These are phyloP conservation scores for Trichosporon sp. DNA, from an alignment of 1,284 basidiomycete species.

Conservation along the genomic window DNA sequence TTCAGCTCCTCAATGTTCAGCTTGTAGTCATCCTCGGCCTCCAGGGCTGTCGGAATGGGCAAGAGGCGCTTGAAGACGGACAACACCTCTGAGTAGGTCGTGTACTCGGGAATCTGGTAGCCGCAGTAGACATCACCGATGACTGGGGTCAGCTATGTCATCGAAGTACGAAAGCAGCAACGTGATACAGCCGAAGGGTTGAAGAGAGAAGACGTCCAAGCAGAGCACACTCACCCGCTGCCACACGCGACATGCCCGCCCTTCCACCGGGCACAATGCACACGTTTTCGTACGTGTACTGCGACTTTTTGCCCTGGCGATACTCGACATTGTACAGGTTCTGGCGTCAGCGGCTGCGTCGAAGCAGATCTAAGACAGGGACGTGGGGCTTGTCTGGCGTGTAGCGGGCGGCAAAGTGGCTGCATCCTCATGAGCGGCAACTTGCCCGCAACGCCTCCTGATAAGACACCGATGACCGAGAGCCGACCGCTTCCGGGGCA, in stretches of 20 bases:
- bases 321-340: conserved; percentile 82
- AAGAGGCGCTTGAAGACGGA: conserved; percentile 82
- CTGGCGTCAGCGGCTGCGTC: conserved; percentile 57
- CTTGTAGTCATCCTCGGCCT: conserved; percentile 54
- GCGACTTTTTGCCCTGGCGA: conserved; percentile 66
- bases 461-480: not conserved
- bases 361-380: no score
- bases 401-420: no score
- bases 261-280: conserved; percentile 68
- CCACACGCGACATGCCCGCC: conserved; percentile 80
- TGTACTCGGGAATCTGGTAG: conserved; percentile 41
- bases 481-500: no score
- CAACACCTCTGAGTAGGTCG: conserved; percentile 59
- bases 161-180: not conserved
- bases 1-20: conserved; percentile 59
- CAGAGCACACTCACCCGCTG: conserved; percentile 60
- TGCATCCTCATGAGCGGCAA: no score
- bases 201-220: not conserved
- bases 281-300: conserved; percentile 82
- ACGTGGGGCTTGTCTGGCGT: no score
- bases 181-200: no score
- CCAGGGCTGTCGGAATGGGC: conserved; percentile 68
- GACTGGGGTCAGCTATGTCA: conserved; percentile 11
- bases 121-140: conserved; percentile 37
- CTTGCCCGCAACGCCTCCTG: no score